These are phyloP conservation scores for Mycosphaerelloides madeirae DNA, from an alignment of 2,329 filamentous ascomycete species.

Conservation along the genomic window DNA sequence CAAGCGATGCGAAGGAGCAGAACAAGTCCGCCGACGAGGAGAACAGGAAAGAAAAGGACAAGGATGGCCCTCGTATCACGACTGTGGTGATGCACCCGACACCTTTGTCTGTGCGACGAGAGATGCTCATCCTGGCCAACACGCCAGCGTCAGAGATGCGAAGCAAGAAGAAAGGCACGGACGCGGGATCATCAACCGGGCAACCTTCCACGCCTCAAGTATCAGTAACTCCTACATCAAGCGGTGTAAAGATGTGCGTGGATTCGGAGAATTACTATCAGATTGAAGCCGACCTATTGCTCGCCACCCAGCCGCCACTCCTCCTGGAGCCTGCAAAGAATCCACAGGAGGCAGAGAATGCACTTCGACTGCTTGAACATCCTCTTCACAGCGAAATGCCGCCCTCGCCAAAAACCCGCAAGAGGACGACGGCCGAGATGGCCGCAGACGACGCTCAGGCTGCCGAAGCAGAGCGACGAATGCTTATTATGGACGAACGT, in stretches of 20 bases:
- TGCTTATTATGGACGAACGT: slow-evolving; percentile 87
- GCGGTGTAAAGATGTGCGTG: slow-evolving; percentile 60
- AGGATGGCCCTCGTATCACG: slow-evolving; percentile 55
- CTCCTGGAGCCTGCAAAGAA: slow-evolving; percentile 71
- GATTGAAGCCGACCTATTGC: slow-evolving; percentile 70
- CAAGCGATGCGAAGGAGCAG: slow-evolving; percentile 41
- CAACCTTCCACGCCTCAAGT: slow-evolving; percentile 49
- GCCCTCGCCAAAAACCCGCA: slow-evolving; percentile 81
- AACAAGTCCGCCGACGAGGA: slow-evolving; percentile 21
- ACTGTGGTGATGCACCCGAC: slow-evolving; percentile 86
- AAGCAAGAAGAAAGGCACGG: slow-evolving; percentile 38
- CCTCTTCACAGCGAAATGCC: slow-evolving; percentile 71
- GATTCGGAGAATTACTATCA: slow-evolving; percentile 68
- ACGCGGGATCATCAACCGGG: slow-evolving; percentile 32
- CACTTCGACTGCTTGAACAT: slow-evolving; percentile 68
- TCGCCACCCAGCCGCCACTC: slow-evolving; percentile 69
- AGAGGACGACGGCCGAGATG: slow-evolving; percentile 90
- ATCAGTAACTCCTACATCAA: slow-evolving; percentile 39
- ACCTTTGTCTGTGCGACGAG: slow-evolving; percentile 65
- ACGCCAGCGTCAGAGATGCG: slow-evolving; percentile 57
- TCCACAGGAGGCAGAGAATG: slow-evolving; percentile 62
- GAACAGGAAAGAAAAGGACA: slow-evolving; percentile 17
- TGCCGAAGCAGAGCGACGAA: slow-evolving; percentile 82
- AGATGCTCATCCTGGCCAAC: slow-evolving; percentile 69
- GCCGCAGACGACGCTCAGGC: slow-evolving; percentile 90